These are phyloP conservation scores for Globisporangium camurandrum DNA, from an alignment of 352 stramenopile genomes.

Conservation along the genomic window DNA sequence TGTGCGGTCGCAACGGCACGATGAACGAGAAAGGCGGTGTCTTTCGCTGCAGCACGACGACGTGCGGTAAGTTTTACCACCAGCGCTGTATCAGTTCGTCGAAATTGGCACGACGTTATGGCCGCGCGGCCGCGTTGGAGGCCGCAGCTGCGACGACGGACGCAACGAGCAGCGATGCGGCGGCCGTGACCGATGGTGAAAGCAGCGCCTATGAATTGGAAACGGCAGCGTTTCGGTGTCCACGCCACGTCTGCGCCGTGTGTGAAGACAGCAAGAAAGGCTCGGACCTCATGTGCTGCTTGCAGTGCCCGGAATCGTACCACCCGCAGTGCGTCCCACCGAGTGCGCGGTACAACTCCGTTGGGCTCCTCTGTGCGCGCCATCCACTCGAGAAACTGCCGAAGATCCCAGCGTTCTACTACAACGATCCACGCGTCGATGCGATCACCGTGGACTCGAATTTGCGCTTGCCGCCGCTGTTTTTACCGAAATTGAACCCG, in stretches of 20 bases:
- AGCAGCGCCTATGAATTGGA: no score
- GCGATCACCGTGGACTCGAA: conserved; percentile 72
- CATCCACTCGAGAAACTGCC: conserved; percentile 72
- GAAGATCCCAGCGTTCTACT: conserved; percentile 67
- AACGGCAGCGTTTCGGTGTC: conserved; percentile 76
- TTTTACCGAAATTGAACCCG: conserved; percentile 60
- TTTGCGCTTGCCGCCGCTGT: conserved; percentile 72
- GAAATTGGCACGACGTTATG: conserved; percentile 49
- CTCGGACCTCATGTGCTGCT: conserved; percentile 83
- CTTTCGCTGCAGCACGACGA: conserved; percentile 51
- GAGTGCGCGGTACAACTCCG: conserved; percentile 87
- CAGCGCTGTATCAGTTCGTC: conserved; percentile 61
- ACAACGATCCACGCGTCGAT: conserved; percentile 51
- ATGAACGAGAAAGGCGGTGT: conserved; percentile 84
- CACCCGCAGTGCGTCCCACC: conserved; percentile 91
- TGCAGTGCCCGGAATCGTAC: conserved; percentile 90
- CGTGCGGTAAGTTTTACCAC: conserved; percentile 85
- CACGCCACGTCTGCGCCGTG: conserved; percentile 77
- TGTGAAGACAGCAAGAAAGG: conserved; percentile 73
- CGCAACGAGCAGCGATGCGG: conserved; percentile 5
- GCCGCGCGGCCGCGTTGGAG: conserved; percentile 7
- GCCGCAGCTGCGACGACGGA: background rate
- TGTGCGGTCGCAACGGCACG: conserved; percentile 82
- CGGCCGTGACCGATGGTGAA: conserved; percentile 43
- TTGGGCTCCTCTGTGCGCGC: conserved; percentile 88